phyloP scores from a whole-genome alignment of 225 moss, liverwort and hornwort genomes.

The Climacium dendroides region DNA sequence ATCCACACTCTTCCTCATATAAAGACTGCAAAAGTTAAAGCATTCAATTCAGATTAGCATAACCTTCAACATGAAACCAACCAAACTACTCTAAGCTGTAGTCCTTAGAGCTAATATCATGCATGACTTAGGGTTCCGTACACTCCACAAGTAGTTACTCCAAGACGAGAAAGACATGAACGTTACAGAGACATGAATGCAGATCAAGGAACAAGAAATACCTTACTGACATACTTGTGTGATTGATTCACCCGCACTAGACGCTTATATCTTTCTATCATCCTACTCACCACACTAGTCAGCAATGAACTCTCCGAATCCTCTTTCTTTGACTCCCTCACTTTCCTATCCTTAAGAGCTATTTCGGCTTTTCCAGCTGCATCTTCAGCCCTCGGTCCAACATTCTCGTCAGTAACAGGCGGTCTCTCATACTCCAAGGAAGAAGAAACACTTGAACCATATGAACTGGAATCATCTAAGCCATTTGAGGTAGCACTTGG shows the following conservation, averaged over 20 bases:
- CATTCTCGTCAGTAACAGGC: background rate
- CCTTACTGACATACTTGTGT: constrained; percentile 24
- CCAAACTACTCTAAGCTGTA: background rate
- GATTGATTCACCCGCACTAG: constrained; percentile 23
- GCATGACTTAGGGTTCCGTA: background rate
- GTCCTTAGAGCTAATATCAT: background rate
- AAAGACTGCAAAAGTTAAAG: background rate
- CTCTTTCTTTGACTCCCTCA: background rate
- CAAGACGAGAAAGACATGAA: background rate
- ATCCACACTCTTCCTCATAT: background rate
- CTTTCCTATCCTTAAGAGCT: background rate
- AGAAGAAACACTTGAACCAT: background rate
- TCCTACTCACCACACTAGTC: background rate
- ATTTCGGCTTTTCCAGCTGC: background rate
- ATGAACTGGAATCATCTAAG: background rate
- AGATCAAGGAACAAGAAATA: background rate
- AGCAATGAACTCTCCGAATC: constrained; percentile 6
- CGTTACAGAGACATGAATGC: background rate
- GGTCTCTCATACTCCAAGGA: background rate
- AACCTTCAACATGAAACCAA: background rate
- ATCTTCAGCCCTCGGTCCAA: background rate
- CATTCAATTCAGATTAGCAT: background rate
- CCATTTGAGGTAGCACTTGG: background rate
- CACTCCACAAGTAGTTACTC: background rate
- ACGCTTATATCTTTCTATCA: constrained; percentile 25